These are phyloP conservation scores for Pulveroboletus sp. DNA, from an alignment of 768 basidiomycete genomes.

Conservation along the genomic window DNA sequence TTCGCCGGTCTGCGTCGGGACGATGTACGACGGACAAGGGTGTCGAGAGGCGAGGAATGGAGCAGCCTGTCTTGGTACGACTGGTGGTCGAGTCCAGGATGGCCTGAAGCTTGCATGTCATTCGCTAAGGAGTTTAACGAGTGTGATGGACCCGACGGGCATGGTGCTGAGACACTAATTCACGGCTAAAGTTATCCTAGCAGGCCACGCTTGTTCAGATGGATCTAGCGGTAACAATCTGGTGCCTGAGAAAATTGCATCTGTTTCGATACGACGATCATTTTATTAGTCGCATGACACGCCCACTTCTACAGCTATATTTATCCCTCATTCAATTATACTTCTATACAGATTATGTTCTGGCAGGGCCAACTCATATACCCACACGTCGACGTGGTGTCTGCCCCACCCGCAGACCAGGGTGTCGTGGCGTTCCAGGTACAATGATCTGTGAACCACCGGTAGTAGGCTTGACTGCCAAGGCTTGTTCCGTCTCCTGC, in stretches of 20 bases:
- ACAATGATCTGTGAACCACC: slow-evolving; percentile 67
- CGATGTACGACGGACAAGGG: slow-evolving; percentile 53
- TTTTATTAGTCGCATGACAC: too few relatives aligned
- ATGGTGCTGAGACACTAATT: slow-evolving; percentile 5
- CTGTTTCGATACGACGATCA: neutral
- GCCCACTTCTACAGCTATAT: slow-evolving; percentile 3
- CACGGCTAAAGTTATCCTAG: neutral
- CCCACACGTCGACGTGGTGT: slow-evolving; percentile 75
- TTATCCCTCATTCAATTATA: neutral
- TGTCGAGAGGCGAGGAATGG: slow-evolving; percentile 54
- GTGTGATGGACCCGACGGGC: neutral
- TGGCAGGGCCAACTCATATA: slow-evolving; percentile 38
- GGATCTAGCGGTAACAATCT: slow-evolving; percentile 11
- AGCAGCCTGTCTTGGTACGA: slow-evolving; percentile 30
- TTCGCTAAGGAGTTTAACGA: slow-evolving; percentile 6
- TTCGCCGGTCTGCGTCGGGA: slow-evolving; percentile 32
- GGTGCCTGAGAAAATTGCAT: slow-evolving; percentile 11
- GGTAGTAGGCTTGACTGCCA: slow-evolving; percentile 50
- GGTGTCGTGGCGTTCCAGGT: slow-evolving; percentile 75
- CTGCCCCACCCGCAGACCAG: slow-evolving; percentile 62
- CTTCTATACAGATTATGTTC: slow-evolving; percentile 4
- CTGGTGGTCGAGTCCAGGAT: slow-evolving; percentile 14
- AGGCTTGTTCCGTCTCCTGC: slow-evolving; percentile 57
- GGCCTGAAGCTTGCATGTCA: slow-evolving; percentile 18
- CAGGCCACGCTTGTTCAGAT: neutral